phyloP scores from a whole-genome alignment of 176 grass and related monocot genomes.

The Bothriochloa decipiens region DNA sequence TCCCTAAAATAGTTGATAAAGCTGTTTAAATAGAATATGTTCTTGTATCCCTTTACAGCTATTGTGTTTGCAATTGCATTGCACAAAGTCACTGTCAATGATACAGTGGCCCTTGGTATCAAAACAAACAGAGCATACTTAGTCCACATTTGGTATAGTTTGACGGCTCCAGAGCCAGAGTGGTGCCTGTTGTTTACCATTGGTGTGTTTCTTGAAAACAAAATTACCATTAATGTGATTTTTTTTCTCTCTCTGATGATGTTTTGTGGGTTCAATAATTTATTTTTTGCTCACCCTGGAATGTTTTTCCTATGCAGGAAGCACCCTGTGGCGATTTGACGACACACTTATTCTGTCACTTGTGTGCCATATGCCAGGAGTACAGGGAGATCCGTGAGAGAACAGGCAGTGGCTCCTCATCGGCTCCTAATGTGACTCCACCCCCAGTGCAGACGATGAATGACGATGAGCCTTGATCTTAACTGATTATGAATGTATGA shows the following conservation, averaged over 20 bases:
- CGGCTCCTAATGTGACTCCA: conserved; percentile 49
- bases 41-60: background rate
- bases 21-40: background rate
- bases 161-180: too few relatives aligned
- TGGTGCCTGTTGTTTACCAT: background rate
- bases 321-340: conserved; percentile 77
- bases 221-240: background rate
- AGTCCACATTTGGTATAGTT: too few relatives aligned
- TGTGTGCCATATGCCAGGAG: conserved; percentile 93
- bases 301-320: conserved; percentile 58
- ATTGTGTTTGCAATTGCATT: background rate
- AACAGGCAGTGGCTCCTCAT: conserved; percentile 34
- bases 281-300: background rate
- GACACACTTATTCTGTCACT: conserved; percentile 89
- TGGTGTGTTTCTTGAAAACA: background rate
- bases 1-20: background rate
- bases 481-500: conserved; percentile 6
- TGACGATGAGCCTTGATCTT: conserved; percentile 54
- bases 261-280: background rate
- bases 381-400: conserved; percentile 85
- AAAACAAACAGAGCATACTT: background rate
- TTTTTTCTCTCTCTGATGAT: background rate
- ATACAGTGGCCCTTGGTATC: background rate
- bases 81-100: background rate
- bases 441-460: conserved; percentile 75